Evolutionary conservation across 192 early-diverging fungal genomes (phyloP).

Genomic region (Glomus cerebriforme): DNA sequence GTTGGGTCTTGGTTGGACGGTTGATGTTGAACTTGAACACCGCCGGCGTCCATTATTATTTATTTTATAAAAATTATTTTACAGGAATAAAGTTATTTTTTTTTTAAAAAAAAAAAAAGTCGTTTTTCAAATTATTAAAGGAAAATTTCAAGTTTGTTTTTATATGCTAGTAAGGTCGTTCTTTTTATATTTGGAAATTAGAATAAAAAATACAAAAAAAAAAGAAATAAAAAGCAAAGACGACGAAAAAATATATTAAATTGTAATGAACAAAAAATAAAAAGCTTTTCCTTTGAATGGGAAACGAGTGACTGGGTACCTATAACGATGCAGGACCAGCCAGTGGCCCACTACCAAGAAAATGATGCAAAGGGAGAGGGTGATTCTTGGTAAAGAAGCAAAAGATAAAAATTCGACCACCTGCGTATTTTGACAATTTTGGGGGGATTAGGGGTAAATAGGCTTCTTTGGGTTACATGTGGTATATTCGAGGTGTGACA

Average conservation of each 20-base stretch:
- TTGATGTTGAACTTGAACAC: slow-evolving; percentile 33
- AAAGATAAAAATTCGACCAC: not conserved
- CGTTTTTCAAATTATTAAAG: not conserved
- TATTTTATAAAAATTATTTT: not conserved
- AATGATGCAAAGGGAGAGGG: not conserved
- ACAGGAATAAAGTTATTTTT: not conserved
- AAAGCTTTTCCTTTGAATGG: slow-evolving; percentile 1
- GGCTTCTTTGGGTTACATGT: not conserved
- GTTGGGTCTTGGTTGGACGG: slow-evolving; percentile 30
- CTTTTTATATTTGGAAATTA: not conserved
- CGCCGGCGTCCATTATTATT: slow-evolving; percentile 29
- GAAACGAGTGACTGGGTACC: slow-evolving; percentile 37
- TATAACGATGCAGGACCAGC: slow-evolving; percentile 35
- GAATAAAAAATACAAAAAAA: slow-evolving; percentile 10
- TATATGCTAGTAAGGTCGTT: not conserved
- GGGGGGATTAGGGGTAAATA: not conserved
- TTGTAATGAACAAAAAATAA: not conserved
- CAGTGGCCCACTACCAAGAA: slow-evolving; percentile 34
- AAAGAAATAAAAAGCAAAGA: not conserved
- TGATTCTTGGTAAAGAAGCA: slow-evolving; percentile 29
- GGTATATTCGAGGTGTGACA: not conserved
- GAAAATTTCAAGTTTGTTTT: slow-evolving; percentile 2
- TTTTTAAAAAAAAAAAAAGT: not conserved
- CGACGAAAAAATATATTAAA: not conserved
- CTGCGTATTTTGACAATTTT: not conserved